Evolutionary conservation across 805 yeast species (phyloP), one percentile per base, ranked within the genome.

Genomic region (Pichia exigua): DNA sequence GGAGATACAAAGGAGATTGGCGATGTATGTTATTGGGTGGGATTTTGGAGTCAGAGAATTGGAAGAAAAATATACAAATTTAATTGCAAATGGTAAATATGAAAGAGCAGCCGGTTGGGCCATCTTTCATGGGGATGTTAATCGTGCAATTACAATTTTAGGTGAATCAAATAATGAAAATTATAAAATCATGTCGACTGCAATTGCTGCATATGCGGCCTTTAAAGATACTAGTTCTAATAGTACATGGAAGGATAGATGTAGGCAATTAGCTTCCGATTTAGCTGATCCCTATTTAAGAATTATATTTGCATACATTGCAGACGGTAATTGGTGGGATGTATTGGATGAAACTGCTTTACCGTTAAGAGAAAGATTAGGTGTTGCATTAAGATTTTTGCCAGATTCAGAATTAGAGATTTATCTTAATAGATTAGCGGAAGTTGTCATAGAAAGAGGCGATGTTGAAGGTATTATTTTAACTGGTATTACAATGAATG

Each of bases 51-150:
- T 79, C 18, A 71, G 78, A 26, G 95, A 88, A 63, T 75, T 89
- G 55, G 95, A 90, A 57, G 81, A 77, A 41, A 82, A 84, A 55
- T 75, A 87, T 41, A 68, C 70, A 22, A 72, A 73, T 42, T 72
- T 92, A 42, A 79, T 83, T 22, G 66, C 70, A 0, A 65, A 71
- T 17, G 90, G 86, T 0, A 77, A 79, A 53, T 78, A 77, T 55
- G 96, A 90, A 55, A 83, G 92, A 63, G 98, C 99, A 0, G 99
- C 97, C 1, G 98, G 95, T 0, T 88, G 96, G 95, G 97, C 97
- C 0, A 91, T 90, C 0, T 92, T 92, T 66, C 92, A 88, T 63
- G 97, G 96, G 8, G 87, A 90, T 65, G 86, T 92, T 2, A 76
- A 79, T 2, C 76, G 82, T 47, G 96, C 97, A 0, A 86, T 91